These are phyloP conservation scores for Ceriops zippeliana DNA, from an alignment of 345 rosid species.

Conservation along the genomic window DNA sequence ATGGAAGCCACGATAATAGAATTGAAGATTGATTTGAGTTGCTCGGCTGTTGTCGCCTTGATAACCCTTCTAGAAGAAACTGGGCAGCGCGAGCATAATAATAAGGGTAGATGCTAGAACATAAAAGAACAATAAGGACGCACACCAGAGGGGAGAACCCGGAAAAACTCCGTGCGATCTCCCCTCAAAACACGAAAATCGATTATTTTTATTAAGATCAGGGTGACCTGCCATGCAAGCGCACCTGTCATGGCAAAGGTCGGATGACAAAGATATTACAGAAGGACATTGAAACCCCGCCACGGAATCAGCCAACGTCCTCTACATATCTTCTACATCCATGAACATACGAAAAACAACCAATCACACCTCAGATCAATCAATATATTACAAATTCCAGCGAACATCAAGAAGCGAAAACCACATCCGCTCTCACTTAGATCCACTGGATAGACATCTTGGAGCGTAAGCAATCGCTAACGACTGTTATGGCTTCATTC, in stretches of 20 bases:
- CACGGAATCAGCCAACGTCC: constrained; percentile 19
- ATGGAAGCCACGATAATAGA: no score
- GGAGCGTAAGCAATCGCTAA: no score
- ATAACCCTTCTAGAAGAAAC: background rate
- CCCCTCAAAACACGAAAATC: constrained; percentile 56
- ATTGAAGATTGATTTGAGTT: no score
- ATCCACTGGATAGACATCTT: no score
- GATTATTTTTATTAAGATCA: constrained; percentile 37
- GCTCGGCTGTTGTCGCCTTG: no score
- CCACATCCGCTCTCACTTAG: no score
- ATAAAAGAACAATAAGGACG: background rate
- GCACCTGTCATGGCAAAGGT: constrained; percentile 95
- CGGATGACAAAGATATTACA: constrained; percentile 60
- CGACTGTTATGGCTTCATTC: no score
- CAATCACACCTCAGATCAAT: background rate
- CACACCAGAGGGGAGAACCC: constrained; percentile 61
- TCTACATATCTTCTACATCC: constrained; percentile 51
- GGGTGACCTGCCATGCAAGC: constrained; percentile 89
- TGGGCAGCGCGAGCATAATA: background rate
- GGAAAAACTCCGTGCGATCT: constrained; percentile 82
- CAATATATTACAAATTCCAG: no score
- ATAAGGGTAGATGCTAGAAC: background rate
- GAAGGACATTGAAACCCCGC: constrained; percentile 28
- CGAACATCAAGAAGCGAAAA: no score
- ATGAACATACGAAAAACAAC: background rate